A percentile compares a stretch with the other conserved stretches of the same genome.
These are phyloP conservation scores for Candida anglica DNA, from an alignment of 805 yeast species.

Conservation along the genomic window DNA sequence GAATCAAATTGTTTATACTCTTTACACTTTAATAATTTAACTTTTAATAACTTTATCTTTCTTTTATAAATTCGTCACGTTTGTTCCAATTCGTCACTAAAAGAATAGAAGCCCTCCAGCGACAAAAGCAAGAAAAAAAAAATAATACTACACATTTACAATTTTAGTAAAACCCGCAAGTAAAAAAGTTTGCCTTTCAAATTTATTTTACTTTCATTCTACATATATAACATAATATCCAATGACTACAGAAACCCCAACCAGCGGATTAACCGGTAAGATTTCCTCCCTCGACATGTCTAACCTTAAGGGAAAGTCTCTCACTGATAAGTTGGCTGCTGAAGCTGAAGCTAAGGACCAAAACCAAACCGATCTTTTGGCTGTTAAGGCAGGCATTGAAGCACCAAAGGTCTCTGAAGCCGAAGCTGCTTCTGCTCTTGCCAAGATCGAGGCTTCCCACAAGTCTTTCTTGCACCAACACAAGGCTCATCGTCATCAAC, in stretches of 20 bases:
- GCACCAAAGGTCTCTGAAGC: constrained; percentile 14
- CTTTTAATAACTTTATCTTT: too few species aligned
- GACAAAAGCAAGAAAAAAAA: too few species aligned
- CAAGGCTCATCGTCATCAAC: constrained; percentile 64
- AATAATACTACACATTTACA: too few species aligned
- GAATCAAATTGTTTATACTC: too few species aligned
- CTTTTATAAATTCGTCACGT: too few species aligned
- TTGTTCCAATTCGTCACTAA: too few species aligned
- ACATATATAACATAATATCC: too few species aligned
- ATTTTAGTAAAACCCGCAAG: too few species aligned
- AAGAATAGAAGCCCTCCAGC: too few species aligned
- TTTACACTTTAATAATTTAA: too few species aligned
- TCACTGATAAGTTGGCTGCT: constrained; percentile 42
- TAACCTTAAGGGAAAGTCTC: constrained; percentile 26
- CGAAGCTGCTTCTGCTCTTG: constrained; percentile 19
- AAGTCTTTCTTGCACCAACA: constrained; percentile 55
- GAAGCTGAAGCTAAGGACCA: constrained; percentile 33
- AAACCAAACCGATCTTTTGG: constrained; percentile 14
- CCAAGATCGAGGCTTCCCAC: constrained; percentile 37
- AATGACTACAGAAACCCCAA: constrained; percentile 59
- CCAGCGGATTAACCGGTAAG: constrained; percentile 43
- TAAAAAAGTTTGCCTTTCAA: too few species aligned
- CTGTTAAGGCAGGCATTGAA: constrained; percentile 16
- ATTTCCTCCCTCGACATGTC: constrained; percentile 38
- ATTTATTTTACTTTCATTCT: too few species aligned